Percentiles rank a stretch among this genome's conserved stretches.
Evolutionary conservation across 2,329 filamentous ascomycete species (phyloP).

Genomic region (Talaromyces sp.): DNA sequence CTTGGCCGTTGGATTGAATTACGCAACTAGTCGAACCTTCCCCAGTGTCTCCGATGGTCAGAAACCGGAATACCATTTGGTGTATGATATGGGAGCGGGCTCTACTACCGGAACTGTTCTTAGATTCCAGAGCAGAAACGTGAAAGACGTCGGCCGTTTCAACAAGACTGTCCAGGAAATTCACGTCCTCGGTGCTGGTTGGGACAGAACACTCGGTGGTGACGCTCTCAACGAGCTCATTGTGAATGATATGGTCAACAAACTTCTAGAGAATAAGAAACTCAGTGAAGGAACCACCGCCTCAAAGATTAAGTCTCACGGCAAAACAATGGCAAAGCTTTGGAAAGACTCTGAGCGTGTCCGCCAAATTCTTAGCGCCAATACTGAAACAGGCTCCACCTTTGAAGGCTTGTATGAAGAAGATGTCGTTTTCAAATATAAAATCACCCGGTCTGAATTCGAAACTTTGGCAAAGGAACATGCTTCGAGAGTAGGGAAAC

Average conservation of each 20-base stretch:
- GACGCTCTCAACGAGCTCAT: conserved; percentile 85
- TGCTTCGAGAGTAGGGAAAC: conserved; percentile 62
- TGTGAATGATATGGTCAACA: conserved; percentile 77
- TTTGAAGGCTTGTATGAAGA: conserved; percentile 84
- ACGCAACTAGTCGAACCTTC: conserved; percentile 87
- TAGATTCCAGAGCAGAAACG: conserved; percentile 78
- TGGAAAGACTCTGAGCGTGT: conserved; percentile 85
- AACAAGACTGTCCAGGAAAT: conserved; percentile 98
- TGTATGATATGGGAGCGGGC: conserved; percentile 97
- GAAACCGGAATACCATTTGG: conserved; percentile 84
- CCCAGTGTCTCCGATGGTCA: conserved; percentile 75
- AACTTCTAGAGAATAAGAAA: conserved; percentile 68
- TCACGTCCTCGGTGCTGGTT: conserved; percentile 79
- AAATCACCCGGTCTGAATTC: conserved; percentile 73
- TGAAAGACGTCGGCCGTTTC: conserved; percentile 88
- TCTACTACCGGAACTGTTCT: conserved; percentile 87
- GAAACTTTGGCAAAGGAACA: conserved; percentile 70
- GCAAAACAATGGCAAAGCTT: conserved; percentile 82
- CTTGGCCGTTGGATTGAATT: conserved; percentile 88
- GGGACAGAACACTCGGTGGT: conserved; percentile 85
- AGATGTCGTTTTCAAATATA: conserved; percentile 90
- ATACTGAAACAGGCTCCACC: conserved; percentile 71
- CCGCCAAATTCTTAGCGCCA: conserved; percentile 88
- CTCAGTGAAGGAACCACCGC: conserved; percentile 34
- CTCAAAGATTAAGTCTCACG: conserved; percentile 60